Evolutionary conservation across 139 green algal genomes (phyloP).

Genomic region (Picochlorum sp.): DNA sequence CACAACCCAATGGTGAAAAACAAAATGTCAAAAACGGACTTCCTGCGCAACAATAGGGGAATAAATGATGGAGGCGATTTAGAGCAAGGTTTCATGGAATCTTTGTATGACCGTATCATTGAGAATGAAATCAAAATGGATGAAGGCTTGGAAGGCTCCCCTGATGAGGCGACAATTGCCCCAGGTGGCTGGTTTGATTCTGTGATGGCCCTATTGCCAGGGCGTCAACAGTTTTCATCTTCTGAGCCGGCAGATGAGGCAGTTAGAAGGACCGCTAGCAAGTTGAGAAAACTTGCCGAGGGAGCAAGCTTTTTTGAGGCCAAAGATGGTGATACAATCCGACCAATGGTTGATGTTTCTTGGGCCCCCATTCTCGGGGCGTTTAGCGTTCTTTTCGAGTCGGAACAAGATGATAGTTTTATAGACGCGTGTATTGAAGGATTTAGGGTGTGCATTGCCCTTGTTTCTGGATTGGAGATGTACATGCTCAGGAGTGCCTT

Average conservation of each 20-base stretch:
- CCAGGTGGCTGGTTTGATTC: slow-evolving; percentile 39
- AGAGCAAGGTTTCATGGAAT: slow-evolving; percentile 64
- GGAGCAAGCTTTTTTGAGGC: slow-evolving; percentile 64
- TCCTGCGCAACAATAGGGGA: slow-evolving; percentile 95
- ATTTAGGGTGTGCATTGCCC: slow-evolving; percentile 39
- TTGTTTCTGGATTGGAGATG: slow-evolving; percentile 71
- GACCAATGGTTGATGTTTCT: slow-evolving; percentile 85
- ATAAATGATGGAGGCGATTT: slow-evolving; percentile 95
- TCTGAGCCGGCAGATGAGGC: slow-evolving; percentile 64
- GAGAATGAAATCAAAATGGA: slow-evolving; percentile 95
- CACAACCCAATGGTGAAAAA: slow-evolving; percentile 87
- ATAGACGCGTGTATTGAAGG: slow-evolving; percentile 61
- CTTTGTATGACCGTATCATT: slow-evolving; percentile 91
- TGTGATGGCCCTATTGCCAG: slow-evolving; percentile 46
- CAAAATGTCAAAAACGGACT: slow-evolving; percentile 64
- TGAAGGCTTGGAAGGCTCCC: neutral
- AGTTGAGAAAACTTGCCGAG: slow-evolving; percentile 56
- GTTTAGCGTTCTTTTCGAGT: slow-evolving; percentile 77
- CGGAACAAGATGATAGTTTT: slow-evolving; percentile 49
- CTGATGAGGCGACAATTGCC: neutral
- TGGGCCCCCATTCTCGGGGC: slow-evolving; percentile 90
- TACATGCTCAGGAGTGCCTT: slow-evolving; percentile 77
- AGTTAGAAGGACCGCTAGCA: slow-evolving; percentile 50
- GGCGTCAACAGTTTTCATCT: slow-evolving; percentile 7
- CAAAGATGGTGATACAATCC: slow-evolving; percentile 52